phyloP scores from a whole-genome alignment of 345 rosid species.

The Sonneratia alba region DNA sequence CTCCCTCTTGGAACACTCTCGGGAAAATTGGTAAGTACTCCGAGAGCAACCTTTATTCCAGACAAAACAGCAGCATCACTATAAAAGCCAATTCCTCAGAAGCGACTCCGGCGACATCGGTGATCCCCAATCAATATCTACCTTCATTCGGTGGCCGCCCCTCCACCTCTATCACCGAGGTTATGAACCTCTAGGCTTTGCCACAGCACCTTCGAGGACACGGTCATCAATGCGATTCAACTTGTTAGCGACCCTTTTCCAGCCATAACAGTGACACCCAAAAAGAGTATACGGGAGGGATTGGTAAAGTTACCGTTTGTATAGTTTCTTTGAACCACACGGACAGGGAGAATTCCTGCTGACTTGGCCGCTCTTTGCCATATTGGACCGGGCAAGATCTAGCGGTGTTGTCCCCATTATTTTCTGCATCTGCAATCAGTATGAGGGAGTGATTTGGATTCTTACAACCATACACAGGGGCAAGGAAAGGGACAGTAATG shows the following conservation, averaged over 20 bases:
- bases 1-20: background rate
- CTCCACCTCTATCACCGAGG: background rate
- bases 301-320: slow-evolving; percentile 46
- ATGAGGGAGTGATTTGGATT: background rate
- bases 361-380: slow-evolving; percentile 87
- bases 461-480: background rate
- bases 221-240: background rate
- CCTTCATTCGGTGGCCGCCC: background rate
- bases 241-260: background rate
- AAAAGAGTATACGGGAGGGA: background rate
- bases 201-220: slow-evolving; percentile 32
- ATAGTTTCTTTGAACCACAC: slow-evolving; percentile 95
- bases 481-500: background rate
- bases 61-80: background rate
- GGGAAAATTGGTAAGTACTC: background rate
- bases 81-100: background rate
- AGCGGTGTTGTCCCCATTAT: slow-evolving; percentile 81
- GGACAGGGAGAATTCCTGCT: slow-evolving; percentile 91
- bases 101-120: background rate
- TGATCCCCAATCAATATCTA: background rate
- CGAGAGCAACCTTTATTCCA: background rate
- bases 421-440: slow-evolving; percentile 56
- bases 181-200: slow-evolving; percentile 10
- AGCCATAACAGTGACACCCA: background rate
- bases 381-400: slow-evolving; percentile 74